Conservation (phyloP, 2,329 filamentous ascomycete genomes). For the Microsporum ferrugineum region DNA sequence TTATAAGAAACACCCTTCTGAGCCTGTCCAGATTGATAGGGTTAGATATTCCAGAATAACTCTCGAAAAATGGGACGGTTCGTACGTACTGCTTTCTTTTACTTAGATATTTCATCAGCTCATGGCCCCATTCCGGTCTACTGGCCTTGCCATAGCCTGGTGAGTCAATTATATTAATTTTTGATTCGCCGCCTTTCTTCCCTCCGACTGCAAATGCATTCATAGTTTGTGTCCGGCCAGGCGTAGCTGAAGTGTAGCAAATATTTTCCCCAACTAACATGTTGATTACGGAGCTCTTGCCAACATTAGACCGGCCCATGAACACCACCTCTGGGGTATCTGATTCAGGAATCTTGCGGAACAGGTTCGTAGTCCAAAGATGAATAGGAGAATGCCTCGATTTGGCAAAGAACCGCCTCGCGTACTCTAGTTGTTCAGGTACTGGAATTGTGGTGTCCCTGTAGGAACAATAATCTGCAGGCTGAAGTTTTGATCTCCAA, state of each 20-base stretch:
- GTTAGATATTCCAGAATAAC: background rate
- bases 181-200: slow-evolving; percentile 33
- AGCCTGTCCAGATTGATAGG: slow-evolving; percentile 30
- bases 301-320: slow-evolving; percentile 58
- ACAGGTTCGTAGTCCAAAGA: slow-evolving; percentile 49
- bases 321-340: slow-evolving; percentile 52
- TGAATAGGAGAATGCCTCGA: slow-evolving; percentile 41
- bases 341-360: slow-evolving; percentile 47
- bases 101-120: slow-evolving; percentile 58
- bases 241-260: slow-evolving; percentile 48
- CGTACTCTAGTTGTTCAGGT: slow-evolving; percentile 33
- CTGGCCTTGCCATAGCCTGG: slow-evolving; percentile 58
- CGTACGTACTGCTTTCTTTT: slow-evolving; percentile 45
- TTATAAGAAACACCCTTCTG: slow-evolving; percentile 51
- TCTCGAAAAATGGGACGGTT: background rate
- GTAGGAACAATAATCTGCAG: slow-evolving; percentile 26
- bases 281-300: slow-evolving; percentile 57
- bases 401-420: slow-evolving; percentile 36
- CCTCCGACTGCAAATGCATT: slow-evolving; percentile 53
- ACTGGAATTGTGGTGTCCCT: slow-evolving; percentile 42
- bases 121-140: slow-evolving; percentile 49
- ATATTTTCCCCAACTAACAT: slow-evolving; percentile 44
- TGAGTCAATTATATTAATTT: slow-evolving; percentile 55
- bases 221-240: slow-evolving; percentile 53
- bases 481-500: background rate